Percentiles rank a stretch among this genome's conserved stretches.
phyloP scores from a whole-genome alignment of 768 basidiomycete species.

The Xerocomellus amylosporus region DNA sequence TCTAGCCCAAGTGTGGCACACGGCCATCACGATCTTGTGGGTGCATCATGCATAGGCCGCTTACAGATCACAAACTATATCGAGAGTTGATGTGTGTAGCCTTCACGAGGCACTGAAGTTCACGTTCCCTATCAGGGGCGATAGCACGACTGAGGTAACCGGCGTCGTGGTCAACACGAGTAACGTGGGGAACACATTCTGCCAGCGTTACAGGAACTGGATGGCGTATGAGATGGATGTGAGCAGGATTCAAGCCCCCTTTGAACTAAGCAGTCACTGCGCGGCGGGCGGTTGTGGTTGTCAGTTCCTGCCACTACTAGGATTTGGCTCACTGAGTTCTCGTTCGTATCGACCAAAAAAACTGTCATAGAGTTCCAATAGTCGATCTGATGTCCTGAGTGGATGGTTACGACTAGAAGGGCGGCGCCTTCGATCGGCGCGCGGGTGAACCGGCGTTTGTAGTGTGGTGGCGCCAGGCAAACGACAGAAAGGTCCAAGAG shows the following conservation, averaged over 20 bases:
- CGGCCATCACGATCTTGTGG: not conserved
- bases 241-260: not conserved
- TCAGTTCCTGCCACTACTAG: too few relatives aligned
- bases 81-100: not conserved
- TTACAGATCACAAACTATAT: not conserved
- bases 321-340: too few relatives aligned
- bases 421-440: too few relatives aligned
- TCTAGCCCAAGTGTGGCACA: not conserved
- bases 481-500: too few relatives aligned
- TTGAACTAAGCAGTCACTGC: not conserved
- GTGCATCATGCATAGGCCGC: not conserved
- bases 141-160: too few relatives aligned
- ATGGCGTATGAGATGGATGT: not conserved
- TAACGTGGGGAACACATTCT: not conserved
- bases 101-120: not conserved
- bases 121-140: not conserved
- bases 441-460: too few relatives aligned
- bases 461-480: too few relatives aligned
- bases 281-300: too few relatives aligned
- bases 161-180: not conserved
- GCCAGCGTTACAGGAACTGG: not conserved
- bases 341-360: too few relatives aligned
- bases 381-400: too few relatives aligned
- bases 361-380: too few relatives aligned
- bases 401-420: too few relatives aligned